A percentile compares a stretch with the other conserved stretches of the same genome.
Conservation (phyloP, 306 rosid species). For the Datisca glomerata region DNA sequence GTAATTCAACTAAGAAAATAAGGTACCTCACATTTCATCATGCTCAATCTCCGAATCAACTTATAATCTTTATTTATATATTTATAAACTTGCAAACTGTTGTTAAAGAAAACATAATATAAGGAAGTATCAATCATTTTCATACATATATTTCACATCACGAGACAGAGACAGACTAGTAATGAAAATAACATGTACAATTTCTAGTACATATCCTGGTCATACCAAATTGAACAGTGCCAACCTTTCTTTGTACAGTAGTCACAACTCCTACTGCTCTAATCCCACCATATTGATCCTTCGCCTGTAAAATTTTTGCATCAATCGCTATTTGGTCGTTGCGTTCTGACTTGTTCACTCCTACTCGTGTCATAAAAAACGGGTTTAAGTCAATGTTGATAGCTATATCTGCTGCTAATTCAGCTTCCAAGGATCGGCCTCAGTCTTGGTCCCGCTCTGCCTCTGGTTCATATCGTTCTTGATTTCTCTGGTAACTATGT, state of each 20-base stretch:
- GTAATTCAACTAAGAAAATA: too few species aligned
- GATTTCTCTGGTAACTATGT: constrained; percentile 53
- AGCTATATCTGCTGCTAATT: constrained; percentile 59
- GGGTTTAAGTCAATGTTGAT: constrained; percentile 67
- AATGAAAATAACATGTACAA: too few species aligned
- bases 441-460: constrained; percentile 24
- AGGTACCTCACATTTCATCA: too few species aligned
- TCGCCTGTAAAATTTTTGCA: constrained; percentile 48
- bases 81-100: too few species aligned
- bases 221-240: constrained; percentile 60
- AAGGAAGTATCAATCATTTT: too few species aligned
- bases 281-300: constrained; percentile 41
- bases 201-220: constrained; percentile 39
- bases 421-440: too few species aligned
- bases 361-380: constrained; percentile 67
- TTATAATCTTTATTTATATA: too few species aligned
- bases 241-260: constrained; percentile 53
- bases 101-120: too few species aligned
- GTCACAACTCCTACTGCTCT: constrained; percentile 36
- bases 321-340: constrained; percentile 41
- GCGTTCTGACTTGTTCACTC: constrained; percentile 47
- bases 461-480: constrained; percentile 38
- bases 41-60: too few species aligned
- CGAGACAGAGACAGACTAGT: too few species aligned
- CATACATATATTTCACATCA: too few species aligned